phyloP scores from a whole-genome alignment of 2,329 filamentous ascomycete genomes.

The Diplodia mutila region DNA sequence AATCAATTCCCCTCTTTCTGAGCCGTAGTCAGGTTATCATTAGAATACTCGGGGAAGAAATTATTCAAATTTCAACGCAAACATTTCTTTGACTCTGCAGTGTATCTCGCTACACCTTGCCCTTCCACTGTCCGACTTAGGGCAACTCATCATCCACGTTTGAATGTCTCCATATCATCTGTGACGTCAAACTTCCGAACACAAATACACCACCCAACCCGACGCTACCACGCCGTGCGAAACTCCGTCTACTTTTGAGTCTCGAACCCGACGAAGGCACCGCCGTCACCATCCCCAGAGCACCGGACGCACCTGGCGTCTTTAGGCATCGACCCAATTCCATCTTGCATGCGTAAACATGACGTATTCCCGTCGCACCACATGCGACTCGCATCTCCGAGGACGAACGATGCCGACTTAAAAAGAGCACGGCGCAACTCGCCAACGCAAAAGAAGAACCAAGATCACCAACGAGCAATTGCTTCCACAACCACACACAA shows the following conservation, averaged over 20 bases:
- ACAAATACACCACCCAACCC: not conserved
- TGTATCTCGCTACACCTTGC: not conserved
- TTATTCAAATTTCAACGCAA: not conserved
- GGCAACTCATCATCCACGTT: not conserved
- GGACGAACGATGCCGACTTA: too few species aligned
- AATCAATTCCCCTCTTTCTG: too few species aligned
- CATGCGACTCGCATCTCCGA: too few species aligned
- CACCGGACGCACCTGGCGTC: not conserved
- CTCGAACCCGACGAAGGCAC: not conserved
- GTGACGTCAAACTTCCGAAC: not conserved
- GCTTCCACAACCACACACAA: too few species aligned
- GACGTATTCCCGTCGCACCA: too few species aligned
- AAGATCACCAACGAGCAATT: too few species aligned
- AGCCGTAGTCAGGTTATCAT: not conserved
- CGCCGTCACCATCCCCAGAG: not conserved
- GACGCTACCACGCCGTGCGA: not conserved
- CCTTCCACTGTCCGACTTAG: not conserved
- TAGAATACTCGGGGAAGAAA: too few species aligned
- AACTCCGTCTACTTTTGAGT: not conserved
- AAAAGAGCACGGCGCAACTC: too few species aligned
- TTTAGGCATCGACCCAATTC: too few species aligned
- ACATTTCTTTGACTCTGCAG: not conserved
- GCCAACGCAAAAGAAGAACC: too few species aligned
- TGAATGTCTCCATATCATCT: not conserved
- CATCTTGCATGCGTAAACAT: too few species aligned